Conservation (phyloP, 2,329 filamentous ascomycete genomes). For the Pezicula rhizophila region DNA sequence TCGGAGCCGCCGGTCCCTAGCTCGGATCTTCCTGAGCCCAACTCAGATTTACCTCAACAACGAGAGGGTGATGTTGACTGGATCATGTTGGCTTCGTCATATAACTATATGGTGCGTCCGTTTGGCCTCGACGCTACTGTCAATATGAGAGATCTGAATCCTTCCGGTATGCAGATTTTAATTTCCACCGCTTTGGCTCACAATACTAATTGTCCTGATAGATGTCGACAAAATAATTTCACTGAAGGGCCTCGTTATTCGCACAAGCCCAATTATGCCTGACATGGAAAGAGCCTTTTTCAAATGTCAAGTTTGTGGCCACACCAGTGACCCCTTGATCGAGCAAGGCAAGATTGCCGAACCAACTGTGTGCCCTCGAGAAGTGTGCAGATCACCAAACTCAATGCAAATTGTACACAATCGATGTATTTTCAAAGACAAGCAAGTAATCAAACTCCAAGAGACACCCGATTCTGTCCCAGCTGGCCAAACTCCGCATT, state of each 20-base stretch:
- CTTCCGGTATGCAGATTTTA: conserved; percentile 51
- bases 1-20: conserved; percentile 74
- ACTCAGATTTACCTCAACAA: conserved; percentile 35
- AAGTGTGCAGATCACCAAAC: conserved; percentile 76
- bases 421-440: conserved; percentile 88
- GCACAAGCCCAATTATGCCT: conserved; percentile 91
- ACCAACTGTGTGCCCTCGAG: conserved; percentile 81
- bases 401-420: conserved; percentile 99
- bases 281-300: conserved; percentile 99
- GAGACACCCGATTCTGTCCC: conserved; percentile 94
- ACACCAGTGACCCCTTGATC: conserved; percentile 83
- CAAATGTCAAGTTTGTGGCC: conserved; percentile 87
- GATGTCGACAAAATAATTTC: conserved; percentile 96
- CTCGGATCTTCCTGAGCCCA: conserved; percentile 62
- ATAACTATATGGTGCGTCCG: conserved; percentile 78
- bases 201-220: conserved; percentile 27
- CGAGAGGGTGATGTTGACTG: conserved; percentile 56
- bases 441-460: conserved; percentile 97
- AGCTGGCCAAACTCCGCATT: conserved; percentile 94
- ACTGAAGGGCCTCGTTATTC: conserved; percentile 93
- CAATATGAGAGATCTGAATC: conserved; percentile 91
- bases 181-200: not conserved
- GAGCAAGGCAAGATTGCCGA: conserved; percentile 96
- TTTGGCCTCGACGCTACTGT: conserved; percentile 82
- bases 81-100: conserved; percentile 69